Percentiles rank a stretch among this genome's conserved stretches.
Conservation (phyloP, 306 rosid genomes). For the Sechiopsis laciniata region DNA sequence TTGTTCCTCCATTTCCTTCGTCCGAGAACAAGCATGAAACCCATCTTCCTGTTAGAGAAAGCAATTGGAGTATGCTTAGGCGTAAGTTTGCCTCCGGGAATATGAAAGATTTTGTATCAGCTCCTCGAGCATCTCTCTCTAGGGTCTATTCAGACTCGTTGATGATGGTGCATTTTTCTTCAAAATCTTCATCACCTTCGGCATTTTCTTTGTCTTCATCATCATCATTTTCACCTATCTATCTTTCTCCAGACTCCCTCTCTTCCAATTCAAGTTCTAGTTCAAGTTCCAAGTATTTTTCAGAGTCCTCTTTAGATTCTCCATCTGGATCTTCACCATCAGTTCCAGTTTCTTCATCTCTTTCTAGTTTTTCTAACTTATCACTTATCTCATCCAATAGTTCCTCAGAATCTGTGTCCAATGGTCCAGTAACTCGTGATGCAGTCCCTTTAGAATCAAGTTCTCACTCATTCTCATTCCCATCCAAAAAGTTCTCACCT, state of each 20-base stretch:
- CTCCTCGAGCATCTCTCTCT: conserved; percentile 58
- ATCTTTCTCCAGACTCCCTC: conserved; percentile 74
- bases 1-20: conserved; percentile 93
- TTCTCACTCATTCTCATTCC: conserved; percentile 38
- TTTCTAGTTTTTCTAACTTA: conserved; percentile 48
- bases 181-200: conserved; percentile 51
- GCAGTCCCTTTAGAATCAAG: conserved; percentile 36
- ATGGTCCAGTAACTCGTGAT: conserved; percentile 36
- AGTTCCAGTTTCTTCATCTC: conserved; percentile 40
- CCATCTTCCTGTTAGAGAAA: conserved; percentile 91
- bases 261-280: conserved; percentile 59
- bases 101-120: conserved; percentile 67
- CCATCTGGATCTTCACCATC: conserved; percentile 45
- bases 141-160: conserved; percentile 78
- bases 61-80: conserved; percentile 80
- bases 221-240: conserved; percentile 48
- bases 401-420: conserved; percentile 35
- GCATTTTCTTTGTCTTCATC: conserved; percentile 34
- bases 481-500: conserved; percentile 54
- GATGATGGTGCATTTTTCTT: conserved; percentile 50
- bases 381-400: conserved; percentile 44
- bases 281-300: conserved; percentile 47
- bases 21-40: conserved; percentile 70
- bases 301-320: conserved; percentile 69
- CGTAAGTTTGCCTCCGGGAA: conserved; percentile 62